These are phyloP conservation scores for Cercospora brassicicola DNA, from an alignment of 2,329 filamentous ascomycete genomes.

Conservation along the genomic window DNA sequence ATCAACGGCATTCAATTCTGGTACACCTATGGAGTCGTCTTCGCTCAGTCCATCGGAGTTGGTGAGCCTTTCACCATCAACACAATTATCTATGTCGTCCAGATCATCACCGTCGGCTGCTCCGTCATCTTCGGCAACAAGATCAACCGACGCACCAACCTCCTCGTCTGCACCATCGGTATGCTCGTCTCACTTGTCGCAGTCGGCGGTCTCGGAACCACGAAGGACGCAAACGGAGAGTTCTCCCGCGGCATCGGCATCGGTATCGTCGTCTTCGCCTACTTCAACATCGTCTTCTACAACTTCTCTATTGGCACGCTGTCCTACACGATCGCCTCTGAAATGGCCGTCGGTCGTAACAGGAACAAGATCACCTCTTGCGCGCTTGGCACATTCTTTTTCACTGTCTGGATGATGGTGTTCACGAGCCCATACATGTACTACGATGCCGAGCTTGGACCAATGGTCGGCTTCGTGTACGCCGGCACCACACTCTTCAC, in stretches of 20 bases:
- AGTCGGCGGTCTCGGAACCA: constrained; percentile 30
- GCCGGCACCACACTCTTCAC: constrained; percentile 23
- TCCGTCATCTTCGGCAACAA: constrained; percentile 28
- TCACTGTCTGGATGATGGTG: constrained; percentile 46
- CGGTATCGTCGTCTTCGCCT: constrained; percentile 27
- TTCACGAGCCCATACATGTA: constrained; percentile 48
- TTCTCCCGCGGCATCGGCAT: constrained; percentile 26
- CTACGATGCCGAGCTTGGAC: constrained; percentile 39
- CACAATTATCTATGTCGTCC: constrained; percentile 29
- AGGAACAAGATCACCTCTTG: constrained; percentile 50
- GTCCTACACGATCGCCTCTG: constrained; percentile 37
- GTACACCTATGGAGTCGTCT: constrained; percentile 30
- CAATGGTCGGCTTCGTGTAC: constrained; percentile 40
- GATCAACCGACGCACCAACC: constrained; percentile 23
- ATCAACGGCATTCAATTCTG: constrained; percentile 51
- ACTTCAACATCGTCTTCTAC: constrained; percentile 30
- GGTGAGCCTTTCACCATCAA: constrained; percentile 30
- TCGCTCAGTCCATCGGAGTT: constrained; percentile 28
- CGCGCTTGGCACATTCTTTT: constrained; percentile 48
- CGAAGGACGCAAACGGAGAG: constrained; percentile 17
- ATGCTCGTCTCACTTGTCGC: constrained; percentile 25
- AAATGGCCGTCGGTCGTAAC: constrained; percentile 53
- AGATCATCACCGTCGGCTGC: constrained; percentile 27
- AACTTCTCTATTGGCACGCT: constrained; percentile 29
- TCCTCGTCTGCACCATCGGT: constrained; percentile 26